These are phyloP conservation scores for Globisporangium acanthophoron DNA, from an alignment of 352 stramenopile species.

Conservation along the genomic window DNA sequence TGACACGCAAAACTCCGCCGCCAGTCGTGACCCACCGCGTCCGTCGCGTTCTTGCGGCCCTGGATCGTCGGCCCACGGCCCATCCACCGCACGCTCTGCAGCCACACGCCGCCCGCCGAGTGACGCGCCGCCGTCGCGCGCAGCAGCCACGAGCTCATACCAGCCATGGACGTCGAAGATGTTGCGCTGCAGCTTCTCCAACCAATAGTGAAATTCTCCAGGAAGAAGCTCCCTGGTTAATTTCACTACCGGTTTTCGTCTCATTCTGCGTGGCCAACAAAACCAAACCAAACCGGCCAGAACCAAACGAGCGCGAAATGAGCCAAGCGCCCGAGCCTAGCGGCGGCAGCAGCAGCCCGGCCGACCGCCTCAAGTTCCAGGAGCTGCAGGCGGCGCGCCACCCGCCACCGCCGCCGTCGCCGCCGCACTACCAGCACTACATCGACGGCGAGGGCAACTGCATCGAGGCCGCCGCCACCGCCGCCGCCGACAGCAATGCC, in stretches of 20 bases:
- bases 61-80: slow-evolving; percentile 78
- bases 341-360: slow-evolving; percentile 3
- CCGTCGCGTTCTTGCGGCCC: slow-evolving; percentile 73
- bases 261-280: background rate
- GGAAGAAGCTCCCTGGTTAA: background rate
- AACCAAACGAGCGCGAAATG: background rate
- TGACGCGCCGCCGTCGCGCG: background rate
- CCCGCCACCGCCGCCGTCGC: background rate
- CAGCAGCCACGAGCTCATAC: background rate
- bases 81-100: slow-evolving; percentile 59
- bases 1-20: background rate
- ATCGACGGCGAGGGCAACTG: slow-evolving; percentile 12
- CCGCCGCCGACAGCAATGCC: slow-evolving; percentile 1
- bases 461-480: background rate
- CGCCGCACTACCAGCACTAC: slow-evolving; percentile 10
- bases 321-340: background rate
- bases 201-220: background rate
- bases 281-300: background rate
- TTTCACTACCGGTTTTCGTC: background rate
- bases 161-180: no score
- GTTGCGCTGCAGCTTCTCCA: no score
- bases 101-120: slow-evolving; percentile 19
- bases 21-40: slow-evolving; percentile 35
- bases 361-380: slow-evolving; percentile 34
- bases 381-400: slow-evolving; percentile 19